Evolutionary conservation across 2,329 filamentous ascomycete genomes (phyloP).

Genomic region (Colletotrichum liriopes): DNA sequence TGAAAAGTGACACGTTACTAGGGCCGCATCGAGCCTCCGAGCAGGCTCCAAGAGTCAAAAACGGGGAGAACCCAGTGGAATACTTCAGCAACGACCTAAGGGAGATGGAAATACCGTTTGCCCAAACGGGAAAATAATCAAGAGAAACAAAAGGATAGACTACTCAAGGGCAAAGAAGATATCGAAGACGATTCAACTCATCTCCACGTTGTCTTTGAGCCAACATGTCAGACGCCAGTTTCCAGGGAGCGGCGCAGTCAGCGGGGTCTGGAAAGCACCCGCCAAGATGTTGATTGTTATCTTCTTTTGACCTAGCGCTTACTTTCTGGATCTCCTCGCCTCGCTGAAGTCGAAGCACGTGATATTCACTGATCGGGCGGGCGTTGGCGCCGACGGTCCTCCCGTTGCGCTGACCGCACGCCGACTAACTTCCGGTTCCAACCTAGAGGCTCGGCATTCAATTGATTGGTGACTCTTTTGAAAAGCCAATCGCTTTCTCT

Average conservation of each 20-base stretch:
- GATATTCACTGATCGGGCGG: background rate
- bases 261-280: too few species aligned
- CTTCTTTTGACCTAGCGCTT: conserved; percentile 32
- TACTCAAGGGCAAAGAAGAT: background rate
- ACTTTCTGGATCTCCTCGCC: background rate
- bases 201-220: background rate
- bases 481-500: background rate
- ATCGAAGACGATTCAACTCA: background rate
- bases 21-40: background rate
- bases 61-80: background rate
- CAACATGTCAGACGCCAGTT: background rate
- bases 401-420: background rate
- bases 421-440: background rate
- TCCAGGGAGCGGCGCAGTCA: background rate
- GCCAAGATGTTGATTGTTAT: conserved; percentile 29
- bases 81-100: background rate
- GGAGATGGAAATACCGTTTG: background rate
- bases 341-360: background rate
- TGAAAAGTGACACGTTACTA: background rate
- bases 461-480: conserved; percentile 1
- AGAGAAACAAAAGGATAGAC: background rate
- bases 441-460: too few species aligned
- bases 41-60: background rate
- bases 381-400: background rate
- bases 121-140: conserved; percentile 25